A percentile compares a stretch with the other conserved stretches of the same genome.
phyloP scores from a whole-genome alignment of 2,329 filamentous ascomycete genomes.

The Thermomyces lanuginosus region DNA sequence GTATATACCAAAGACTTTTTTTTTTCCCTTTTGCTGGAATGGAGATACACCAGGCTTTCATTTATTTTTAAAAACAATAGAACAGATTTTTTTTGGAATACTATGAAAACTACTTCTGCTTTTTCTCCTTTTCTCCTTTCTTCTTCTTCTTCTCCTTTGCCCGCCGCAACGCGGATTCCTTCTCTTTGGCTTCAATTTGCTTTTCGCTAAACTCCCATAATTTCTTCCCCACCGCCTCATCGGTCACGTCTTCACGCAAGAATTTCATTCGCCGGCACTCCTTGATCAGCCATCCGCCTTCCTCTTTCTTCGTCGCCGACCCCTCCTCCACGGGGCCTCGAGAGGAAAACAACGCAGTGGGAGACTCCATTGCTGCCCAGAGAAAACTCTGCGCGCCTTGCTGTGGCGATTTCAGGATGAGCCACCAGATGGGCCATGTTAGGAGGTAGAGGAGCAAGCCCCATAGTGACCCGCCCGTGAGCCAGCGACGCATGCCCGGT shows the following conservation, averaged over 20 bases:
- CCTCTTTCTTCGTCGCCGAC: too few relatives aligned
- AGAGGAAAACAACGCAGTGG: constrained; percentile 41
- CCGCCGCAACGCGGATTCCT: constrained; percentile 51
- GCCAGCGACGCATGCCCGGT: constrained; percentile 71
- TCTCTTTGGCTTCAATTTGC: constrained; percentile 67
- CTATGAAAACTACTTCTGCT: too few relatives aligned
- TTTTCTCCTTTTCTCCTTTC: constrained; percentile 10
- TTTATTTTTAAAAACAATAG: not conserved
- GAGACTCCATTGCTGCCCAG: constrained; percentile 69
- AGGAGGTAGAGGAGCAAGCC: constrained; percentile 62
- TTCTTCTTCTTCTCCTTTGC: constrained; percentile 40
- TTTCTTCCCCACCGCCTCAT: constrained; percentile 65
- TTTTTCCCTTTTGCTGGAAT: not conserved
- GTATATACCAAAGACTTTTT: constrained; percentile 1
- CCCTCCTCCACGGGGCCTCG: constrained; percentile 32
- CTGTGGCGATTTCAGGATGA: constrained; percentile 68
- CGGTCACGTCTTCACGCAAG: constrained; percentile 54
- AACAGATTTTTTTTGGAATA: too few relatives aligned
- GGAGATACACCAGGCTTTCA: not conserved
- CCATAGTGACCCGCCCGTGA: constrained; percentile 68
- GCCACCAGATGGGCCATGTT: constrained; percentile 68
- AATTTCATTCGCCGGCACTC: constrained; percentile 68
- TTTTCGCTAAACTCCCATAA: constrained; percentile 82
- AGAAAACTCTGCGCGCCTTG: constrained; percentile 79
- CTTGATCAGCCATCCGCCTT: constrained; percentile 61